Conservation (phyloP, 208 protist species). For the Leishmania mexicana region DNA sequence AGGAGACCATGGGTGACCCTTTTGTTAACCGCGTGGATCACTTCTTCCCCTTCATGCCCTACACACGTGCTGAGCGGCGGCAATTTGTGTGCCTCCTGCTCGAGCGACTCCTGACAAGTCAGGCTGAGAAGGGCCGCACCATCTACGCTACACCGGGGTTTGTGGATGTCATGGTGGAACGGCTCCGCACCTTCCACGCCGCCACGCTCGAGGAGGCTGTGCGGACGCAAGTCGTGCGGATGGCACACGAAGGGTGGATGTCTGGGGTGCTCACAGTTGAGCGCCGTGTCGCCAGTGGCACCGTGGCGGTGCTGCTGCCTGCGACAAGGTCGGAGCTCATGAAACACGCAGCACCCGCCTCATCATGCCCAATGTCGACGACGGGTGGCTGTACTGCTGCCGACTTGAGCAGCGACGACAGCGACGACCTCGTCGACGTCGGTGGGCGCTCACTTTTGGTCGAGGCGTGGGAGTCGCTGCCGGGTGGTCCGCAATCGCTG, state of each 20-base stretch:
- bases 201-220: constrained; percentile 74
- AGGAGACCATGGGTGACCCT: constrained; percentile 62
- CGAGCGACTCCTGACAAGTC: constrained; percentile 55
- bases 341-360: not conserved
- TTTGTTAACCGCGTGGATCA: constrained; percentile 87
- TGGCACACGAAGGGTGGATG: constrained; percentile 41
- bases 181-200: constrained; percentile 73
- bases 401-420: not conserved
- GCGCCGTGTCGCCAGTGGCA: constrained; percentile 23
- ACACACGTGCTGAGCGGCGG: constrained; percentile 60
- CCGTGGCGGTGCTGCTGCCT: constrained; percentile 21
- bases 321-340: not conserved
- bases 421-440: not conserved
- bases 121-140: constrained; percentile 40
- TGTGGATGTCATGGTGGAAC: constrained; percentile 44
- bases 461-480: constrained; percentile 29
- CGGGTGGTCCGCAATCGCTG: constrained; percentile 18
- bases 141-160: constrained; percentile 65
- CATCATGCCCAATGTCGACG: not conserved
- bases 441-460: constrained; percentile 9
- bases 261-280: constrained; percentile 68
- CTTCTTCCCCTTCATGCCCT: constrained; percentile 84
- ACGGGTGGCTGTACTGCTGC: not conserved
- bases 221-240: constrained; percentile 58
- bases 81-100: constrained; percentile 72